phyloP scores from a whole-genome alignment of 768 basidiomycete genomes.

The Suillus tomentosus region DNA sequence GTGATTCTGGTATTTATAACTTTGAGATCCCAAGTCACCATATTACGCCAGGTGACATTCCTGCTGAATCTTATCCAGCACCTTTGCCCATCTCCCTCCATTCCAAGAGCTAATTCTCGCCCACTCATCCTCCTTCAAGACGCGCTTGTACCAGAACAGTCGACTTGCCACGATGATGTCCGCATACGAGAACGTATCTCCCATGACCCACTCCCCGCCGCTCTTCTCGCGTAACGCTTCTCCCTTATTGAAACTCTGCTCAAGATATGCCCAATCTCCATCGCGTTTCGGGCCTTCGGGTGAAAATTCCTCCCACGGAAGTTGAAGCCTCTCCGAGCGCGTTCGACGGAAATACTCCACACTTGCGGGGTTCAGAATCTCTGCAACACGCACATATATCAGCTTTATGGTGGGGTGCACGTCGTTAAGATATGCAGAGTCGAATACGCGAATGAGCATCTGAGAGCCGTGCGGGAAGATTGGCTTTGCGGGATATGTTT shows the following conservation, averaged over 20 bases:
- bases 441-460: constrained; percentile 39
- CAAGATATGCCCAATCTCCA: constrained; percentile 39
- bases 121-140: constrained; percentile 12
- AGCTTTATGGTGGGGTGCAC: constrained; percentile 15
- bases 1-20: background rate
- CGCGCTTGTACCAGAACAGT: constrained; percentile 9
- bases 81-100: constrained; percentile 8
- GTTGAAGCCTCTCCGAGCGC: constrained; percentile 14
- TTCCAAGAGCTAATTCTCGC: constrained; percentile 5
- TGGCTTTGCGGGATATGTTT: constrained; percentile 37
- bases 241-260: constrained; percentile 31
- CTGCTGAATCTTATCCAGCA: constrained; percentile 4
- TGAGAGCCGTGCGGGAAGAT: constrained; percentile 28
- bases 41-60: constrained; percentile 3
- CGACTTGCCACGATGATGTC: constrained; percentile 10
- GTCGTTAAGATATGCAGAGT: constrained; percentile 32
- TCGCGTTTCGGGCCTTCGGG: constrained; percentile 33
- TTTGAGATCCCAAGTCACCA: background rate
- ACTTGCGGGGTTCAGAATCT: constrained; percentile 32
- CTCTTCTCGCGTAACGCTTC: background rate
- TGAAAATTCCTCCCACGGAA: constrained; percentile 24
- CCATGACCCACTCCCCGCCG: constrained; percentile 8
- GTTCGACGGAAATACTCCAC: constrained; percentile 40
- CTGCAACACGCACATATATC: constrained; percentile 23
- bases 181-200: constrained; percentile 14